Evolutionary conservation across 1,139 yeast genomes (phyloP), one percentile per base, ranked within the genome.

Genomic region (Zygosaccharomyces sapae): DNA sequence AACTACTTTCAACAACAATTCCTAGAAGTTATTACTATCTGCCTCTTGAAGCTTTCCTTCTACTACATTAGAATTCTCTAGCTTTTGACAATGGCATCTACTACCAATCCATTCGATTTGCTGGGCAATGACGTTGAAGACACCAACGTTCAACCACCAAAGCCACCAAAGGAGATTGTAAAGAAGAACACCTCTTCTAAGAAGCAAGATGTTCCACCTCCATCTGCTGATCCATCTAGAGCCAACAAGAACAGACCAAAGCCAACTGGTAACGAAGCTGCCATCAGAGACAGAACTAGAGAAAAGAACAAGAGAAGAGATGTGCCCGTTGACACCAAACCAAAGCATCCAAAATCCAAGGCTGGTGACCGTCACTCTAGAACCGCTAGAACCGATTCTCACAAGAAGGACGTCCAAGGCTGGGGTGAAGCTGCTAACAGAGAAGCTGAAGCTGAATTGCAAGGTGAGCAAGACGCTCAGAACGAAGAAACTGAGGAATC

Each of bases 251-350:
- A 76, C 68, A 71, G 74, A 71, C 75, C 83, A 67, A 77, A 77
- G 70, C 73, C 81, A 51, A 71, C 83, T 60, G 96, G 95, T 70
- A 90, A 88, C 76, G 96, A 89, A 67, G 96, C 88, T 64, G 96
- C 95, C 56, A 73, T 83, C 71, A 85, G 79, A 73, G 81, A 76
- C 79, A 83, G 80, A 76, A 65, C 71, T 67, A 80, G 75, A 54
- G 82, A 82, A 59, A 76, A 81, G 61, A 55, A 69, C 54, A 72
- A 82, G 76, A 90, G 90, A 90, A 75, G 71, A 56, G 70, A 77
- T 51, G 79, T 78, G 58, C 74, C 80, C 55, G 83, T 76, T 53
- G 82, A 87, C 68, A 71, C 77, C 56, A 61, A 69, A 52, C 62
- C 70, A 59, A 68, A 69, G 64, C 82, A 80, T 74, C 78, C 74